Evolutionary conservation across 1,139 yeast genomes (phyloP).

Genomic region (Yamadazyma jaroonii): DNA sequence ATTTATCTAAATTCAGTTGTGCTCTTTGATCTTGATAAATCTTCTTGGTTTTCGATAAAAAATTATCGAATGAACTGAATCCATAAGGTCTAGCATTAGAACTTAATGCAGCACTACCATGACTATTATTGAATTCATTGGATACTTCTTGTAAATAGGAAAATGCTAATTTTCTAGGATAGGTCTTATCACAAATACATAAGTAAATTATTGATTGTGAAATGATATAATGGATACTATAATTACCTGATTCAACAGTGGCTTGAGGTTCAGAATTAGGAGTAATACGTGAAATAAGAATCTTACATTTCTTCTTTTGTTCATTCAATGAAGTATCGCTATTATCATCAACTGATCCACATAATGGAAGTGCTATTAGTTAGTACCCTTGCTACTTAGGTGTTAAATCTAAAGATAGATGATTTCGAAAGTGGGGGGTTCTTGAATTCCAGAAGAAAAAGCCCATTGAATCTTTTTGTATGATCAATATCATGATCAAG

Average conservation of each 20-base stretch:
- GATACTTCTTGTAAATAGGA: slow-evolving; percentile 81
- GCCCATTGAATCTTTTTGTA: not conserved
- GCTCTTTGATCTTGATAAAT: slow-evolving; percentile 90
- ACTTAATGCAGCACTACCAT: slow-evolving; percentile 66
- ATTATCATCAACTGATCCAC: slow-evolving; percentile 92
- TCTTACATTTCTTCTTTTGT: slow-evolving; percentile 82
- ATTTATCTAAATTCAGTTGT: slow-evolving; percentile 78
- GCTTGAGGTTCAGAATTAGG: slow-evolving; percentile 85
- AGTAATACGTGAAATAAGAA: slow-evolving; percentile 71
- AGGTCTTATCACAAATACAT: slow-evolving; percentile 71
- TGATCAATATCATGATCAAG: not conserved
- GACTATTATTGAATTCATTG: slow-evolving; percentile 76
- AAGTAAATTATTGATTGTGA: slow-evolving; percentile 66
- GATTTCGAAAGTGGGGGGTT: no score
- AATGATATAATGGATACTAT: slow-evolving; percentile 73
- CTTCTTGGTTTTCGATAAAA: slow-evolving; percentile 82
- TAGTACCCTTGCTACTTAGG: not conserved
- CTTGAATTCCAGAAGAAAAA: no score
- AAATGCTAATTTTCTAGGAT: slow-evolving; percentile 87
- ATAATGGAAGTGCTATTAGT: slow-evolving; percentile 69
- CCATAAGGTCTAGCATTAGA: slow-evolving; percentile 81
- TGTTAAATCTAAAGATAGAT: no score
- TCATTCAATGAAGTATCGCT: slow-evolving; percentile 55
- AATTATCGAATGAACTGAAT: slow-evolving; percentile 79
- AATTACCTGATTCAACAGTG: slow-evolving; percentile 74